Conservation (phyloP, 129 eudicot genomes). For the Scalesia atractyloides region DNA sequence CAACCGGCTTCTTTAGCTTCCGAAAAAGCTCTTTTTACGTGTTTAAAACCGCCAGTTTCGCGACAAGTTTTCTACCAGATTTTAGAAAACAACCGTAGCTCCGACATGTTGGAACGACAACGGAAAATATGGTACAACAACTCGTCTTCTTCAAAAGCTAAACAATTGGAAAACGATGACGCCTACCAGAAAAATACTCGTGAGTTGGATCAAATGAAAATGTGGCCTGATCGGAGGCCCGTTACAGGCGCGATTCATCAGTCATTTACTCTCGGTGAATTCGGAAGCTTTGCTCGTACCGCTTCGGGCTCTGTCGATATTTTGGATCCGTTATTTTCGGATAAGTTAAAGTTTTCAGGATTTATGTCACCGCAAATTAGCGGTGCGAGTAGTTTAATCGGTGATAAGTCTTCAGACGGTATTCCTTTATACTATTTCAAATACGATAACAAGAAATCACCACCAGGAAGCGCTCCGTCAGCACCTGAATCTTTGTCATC, state of each 20-base stretch:
- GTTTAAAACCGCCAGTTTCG: conserved; percentile 85
- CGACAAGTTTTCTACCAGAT: conserved; percentile 67
- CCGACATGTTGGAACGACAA: conserved; percentile 98
- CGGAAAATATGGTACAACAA: conserved; percentile 96
- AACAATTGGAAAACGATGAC: conserved; percentile 56
- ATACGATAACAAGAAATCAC: conserved; percentile 56
- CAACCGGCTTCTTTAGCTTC: conserved; percentile 88
- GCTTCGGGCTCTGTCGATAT: conserved; percentile 48
- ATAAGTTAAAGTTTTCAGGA: conserved; percentile 83
- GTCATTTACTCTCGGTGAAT: conserved; percentile 43
- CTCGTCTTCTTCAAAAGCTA: conserved; percentile 65
- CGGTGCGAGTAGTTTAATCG: conserved; percentile 49
- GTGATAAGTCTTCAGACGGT: conserved; percentile 82
- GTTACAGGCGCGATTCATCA: conserved; percentile 36
- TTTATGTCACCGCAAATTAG: conserved; percentile 87
- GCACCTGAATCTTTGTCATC: conserved; percentile 60
- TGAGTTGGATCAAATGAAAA: conserved; percentile 69
- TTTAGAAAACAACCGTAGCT: conserved; percentile 76
- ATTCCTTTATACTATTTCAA: conserved; percentile 85
- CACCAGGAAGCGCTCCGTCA: conserved; percentile 45
- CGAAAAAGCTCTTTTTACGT: conserved; percentile 68
- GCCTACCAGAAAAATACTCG: conserved; percentile 48
- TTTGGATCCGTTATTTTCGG: conserved; percentile 60
- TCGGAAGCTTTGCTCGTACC: conserved; percentile 50
- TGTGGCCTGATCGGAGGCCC: conserved; percentile 66